Evolutionary conservation across 192 early-diverging fungal species (phyloP), one percentile per base, ranked within the genome.

Genomic region (Pilaira anomala): DNA sequence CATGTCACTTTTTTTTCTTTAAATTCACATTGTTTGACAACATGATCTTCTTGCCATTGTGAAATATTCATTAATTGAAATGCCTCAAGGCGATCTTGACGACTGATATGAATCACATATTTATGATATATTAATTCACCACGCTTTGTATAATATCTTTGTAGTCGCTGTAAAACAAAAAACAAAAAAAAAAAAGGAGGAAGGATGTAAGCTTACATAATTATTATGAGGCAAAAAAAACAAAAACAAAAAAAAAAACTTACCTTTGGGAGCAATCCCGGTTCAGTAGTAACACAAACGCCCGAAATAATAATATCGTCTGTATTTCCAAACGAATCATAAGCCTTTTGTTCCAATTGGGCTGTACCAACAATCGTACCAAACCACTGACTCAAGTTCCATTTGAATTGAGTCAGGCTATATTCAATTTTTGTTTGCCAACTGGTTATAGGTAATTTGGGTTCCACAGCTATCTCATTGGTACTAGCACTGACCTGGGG

Each of bases 201-300:
- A 48, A 7, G n/a, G n/a, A n/a, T n/a, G n/a, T n/a, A 48, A 48
- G 18, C 7, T n/a, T 48, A 48, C 46, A 48, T 7, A 7, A n/a
- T 12, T 8, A 40, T 8, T 40, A 40, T 40, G 39, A 12, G 39
- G 5, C 7, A 40, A 8, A 40, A 12, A 40, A 40, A 12, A 48
- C 6, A n/a, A 48, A n/a, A 48, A 6, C 7, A 48, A 3, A 7
- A n/a, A n/a, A 19, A 7, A 19, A 21, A 24, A 50, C 12, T 58
- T 58, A 58, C 56, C 56, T 58, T 58, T 58, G 56, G 56, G 41
- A 58, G 56, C 33, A 58, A 42, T 42, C 56, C 56, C 19, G 56
- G 56, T 22, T 58, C 56, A 36, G 56, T 42, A 6, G 56, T 58
- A 18, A 58, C 56, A 58, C 56, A 58, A 7, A 58, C 19, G 18